These are phyloP conservation scores for Lactarius trivialis DNA, from an alignment of 768 basidiomycete species.

Conservation along the genomic window DNA sequence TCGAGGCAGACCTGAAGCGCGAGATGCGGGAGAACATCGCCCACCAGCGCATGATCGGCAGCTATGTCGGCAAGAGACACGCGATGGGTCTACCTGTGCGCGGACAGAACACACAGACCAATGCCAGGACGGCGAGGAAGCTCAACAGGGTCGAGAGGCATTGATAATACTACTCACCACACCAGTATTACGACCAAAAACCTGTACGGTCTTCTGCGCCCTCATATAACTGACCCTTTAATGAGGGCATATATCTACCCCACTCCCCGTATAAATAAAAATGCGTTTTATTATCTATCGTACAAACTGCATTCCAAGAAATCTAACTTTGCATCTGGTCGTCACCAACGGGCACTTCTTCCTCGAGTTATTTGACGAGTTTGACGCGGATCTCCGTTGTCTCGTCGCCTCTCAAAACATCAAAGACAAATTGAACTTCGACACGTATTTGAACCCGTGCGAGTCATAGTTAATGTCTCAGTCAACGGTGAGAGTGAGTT, in stretches of 20 bases:
- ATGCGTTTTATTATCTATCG: constrained; percentile 5
- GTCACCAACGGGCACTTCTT: constrained; percentile 90
- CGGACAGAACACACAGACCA: constrained; percentile 88
- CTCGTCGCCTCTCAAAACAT: constrained; percentile 89
- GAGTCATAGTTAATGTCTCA: not conserved
- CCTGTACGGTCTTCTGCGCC: not conserved
- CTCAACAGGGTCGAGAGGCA: constrained; percentile 79
- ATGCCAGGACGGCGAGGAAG: constrained; percentile 84
- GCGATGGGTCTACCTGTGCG: constrained; percentile 91
- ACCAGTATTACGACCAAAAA: not conserved
- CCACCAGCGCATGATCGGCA: constrained; percentile 90
- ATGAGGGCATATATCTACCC: not conserved
- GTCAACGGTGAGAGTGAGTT: not conserved
- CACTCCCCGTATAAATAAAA: not conserved
- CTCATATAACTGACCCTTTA: not conserved
- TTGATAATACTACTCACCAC: constrained; percentile 24
- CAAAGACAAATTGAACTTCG: constrained; percentile 81
- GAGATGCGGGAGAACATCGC: constrained; percentile 86
- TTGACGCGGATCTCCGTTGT: constrained; percentile 89
- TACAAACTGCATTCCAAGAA: not conserved
- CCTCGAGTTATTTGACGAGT: constrained; percentile 87
- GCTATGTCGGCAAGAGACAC: constrained; percentile 88
- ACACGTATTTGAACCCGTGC: constrained; percentile 92
- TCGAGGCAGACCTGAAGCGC: constrained; percentile 82
- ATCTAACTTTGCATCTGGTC: constrained; percentile 43